A percentile compares a stretch with the other conserved stretches of the same genome.
Conservation (phyloP, 2,329 filamentous ascomycete species). For the Sporothrix dimorphospora region DNA sequence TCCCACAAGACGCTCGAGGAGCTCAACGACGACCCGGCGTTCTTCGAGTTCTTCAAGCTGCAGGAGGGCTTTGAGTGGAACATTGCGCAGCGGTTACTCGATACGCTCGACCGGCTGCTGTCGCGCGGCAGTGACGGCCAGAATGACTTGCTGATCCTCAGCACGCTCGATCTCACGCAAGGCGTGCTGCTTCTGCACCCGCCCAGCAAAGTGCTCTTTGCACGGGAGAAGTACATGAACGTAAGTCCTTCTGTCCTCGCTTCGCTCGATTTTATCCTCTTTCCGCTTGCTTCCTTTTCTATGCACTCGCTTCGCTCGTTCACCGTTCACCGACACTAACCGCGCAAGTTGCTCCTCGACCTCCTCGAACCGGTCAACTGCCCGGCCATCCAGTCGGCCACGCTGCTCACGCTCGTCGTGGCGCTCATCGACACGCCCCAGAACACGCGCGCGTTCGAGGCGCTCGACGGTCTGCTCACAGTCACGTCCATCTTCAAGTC, state of each 20-base stretch:
- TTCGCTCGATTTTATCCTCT: background rate
- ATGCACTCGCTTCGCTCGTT: background rate
- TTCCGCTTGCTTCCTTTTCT: background rate
- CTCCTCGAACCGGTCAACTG: slow-evolving; percentile 92
- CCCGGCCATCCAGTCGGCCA: slow-evolving; percentile 86
- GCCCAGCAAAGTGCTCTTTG: slow-evolving; percentile 83
- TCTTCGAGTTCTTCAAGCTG: slow-evolving; percentile 92
- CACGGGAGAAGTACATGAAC: slow-evolving; percentile 92
- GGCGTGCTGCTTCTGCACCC: slow-evolving; percentile 87
- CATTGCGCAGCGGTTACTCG: slow-evolving; percentile 81
- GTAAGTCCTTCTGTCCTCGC: slow-evolving; percentile 48
- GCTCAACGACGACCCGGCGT: slow-evolving; percentile 80
- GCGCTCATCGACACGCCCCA: slow-evolving; percentile 82
- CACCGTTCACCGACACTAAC: slow-evolving; percentile 23
- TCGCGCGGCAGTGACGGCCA: slow-evolving; percentile 55
- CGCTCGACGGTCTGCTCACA: slow-evolving; percentile 86
- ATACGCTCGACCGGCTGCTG: slow-evolving; percentile 43
- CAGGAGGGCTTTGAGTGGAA: slow-evolving; percentile 99
- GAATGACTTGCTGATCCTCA: slow-evolving; percentile 86
- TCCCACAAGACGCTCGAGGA: slow-evolving; percentile 66
- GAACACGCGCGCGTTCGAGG: slow-evolving; percentile 91
- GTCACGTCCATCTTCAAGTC: slow-evolving; percentile 93
- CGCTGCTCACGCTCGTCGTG: slow-evolving; percentile 86
- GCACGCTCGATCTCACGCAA: slow-evolving; percentile 85
- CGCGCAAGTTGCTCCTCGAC: slow-evolving; percentile 75